phyloP scores from a whole-genome alignment of 148 eudicot species.

The Chenopodium berlandieri region DNA sequence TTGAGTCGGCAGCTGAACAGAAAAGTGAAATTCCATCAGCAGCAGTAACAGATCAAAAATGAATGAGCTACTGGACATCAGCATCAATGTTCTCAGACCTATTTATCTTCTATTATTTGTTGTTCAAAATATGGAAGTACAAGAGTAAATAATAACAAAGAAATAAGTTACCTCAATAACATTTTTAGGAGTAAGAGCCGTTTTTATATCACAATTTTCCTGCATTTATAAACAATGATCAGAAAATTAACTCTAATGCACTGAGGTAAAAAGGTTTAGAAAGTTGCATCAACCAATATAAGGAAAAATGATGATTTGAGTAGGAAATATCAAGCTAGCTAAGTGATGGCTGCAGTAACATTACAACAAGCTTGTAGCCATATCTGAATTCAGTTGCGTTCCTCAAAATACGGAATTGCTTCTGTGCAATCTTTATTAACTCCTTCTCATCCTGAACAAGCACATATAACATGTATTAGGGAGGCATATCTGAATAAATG shows the following conservation, averaged over 20 bases:
- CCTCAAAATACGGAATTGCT: conserved; percentile 65
- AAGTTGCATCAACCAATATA: not conserved
- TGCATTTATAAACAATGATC: conserved; percentile 38
- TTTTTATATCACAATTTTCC: conserved; percentile 67
- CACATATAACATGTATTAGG: conserved; percentile 6
- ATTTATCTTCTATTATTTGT: no score
- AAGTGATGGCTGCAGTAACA: conserved; percentile 30
- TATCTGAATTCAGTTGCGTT: conserved; percentile 79
- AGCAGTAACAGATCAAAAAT: no score
- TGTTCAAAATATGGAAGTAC: not conserved
- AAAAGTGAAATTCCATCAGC: not conserved
- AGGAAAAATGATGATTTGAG: not conserved
- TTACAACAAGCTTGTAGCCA: conserved; percentile 93
- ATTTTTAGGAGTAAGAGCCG: conserved; percentile 62
- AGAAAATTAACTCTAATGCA: not conserved
- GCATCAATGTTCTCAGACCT: no score
- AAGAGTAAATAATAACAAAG: not conserved
- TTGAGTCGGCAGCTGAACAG: conserved; percentile 66
- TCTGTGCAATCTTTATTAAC: conserved; percentile 66
- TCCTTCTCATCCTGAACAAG: conserved; percentile 86
- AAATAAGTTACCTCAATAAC: conserved; percentile 65
- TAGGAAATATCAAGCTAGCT: conserved; percentile 1
- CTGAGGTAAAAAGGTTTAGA: not conserved
- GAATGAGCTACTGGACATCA: not conserved
- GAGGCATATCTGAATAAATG: not conserved